These are phyloP conservation scores for Globisporangium echinulatum DNA, from an alignment of 352 stramenopile species.

Conservation along the genomic window DNA sequence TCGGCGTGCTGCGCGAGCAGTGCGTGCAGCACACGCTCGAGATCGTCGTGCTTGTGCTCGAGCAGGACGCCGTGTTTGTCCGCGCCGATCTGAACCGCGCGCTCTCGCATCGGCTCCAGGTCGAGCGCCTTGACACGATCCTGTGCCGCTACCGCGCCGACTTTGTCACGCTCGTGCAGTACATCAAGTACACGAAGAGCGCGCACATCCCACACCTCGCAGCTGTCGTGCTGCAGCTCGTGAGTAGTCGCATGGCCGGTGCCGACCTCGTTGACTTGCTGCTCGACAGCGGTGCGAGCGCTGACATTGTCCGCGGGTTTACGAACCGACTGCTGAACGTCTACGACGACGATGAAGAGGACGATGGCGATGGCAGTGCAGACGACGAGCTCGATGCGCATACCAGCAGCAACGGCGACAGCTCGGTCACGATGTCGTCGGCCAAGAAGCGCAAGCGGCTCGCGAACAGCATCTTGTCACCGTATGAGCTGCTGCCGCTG, in stretches of 20 bases:
- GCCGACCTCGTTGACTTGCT: conserved; percentile 57
- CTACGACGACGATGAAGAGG: conserved; percentile 43
- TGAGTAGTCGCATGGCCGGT: conserved; percentile 64
- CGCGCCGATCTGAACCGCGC: conserved; percentile 44
- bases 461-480: conserved; percentile 37
- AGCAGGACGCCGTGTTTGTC: conserved; percentile 68
- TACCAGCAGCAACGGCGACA: conserved; percentile 13
- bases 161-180: conserved; percentile 78
- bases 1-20: conserved; percentile 49
- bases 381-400: conserved; percentile 11
- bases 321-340: conserved; percentile 74
- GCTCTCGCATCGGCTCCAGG: conserved; percentile 52
- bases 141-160: conserved; percentile 61
- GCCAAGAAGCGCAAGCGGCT: conserved; percentile 36
- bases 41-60: conserved; percentile 66
- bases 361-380: conserved; percentile 10
- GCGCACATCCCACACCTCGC: conserved; percentile 66
- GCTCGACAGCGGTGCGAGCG: conserved; percentile 54
- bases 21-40: conserved; percentile 74
- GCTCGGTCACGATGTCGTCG: conserved; percentile 27
- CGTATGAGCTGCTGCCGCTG: conserved; percentile 40
- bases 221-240: conserved; percentile 52
- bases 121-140: conserved; percentile 75
- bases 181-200: conserved; percentile 81
- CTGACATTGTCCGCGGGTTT: conserved; percentile 68